Percentiles rank a stretch among this genome's conserved stretches.
phyloP scores from a whole-genome alignment of 371 early-diverging fungal genomes.

The Mucor indicus region DNA sequence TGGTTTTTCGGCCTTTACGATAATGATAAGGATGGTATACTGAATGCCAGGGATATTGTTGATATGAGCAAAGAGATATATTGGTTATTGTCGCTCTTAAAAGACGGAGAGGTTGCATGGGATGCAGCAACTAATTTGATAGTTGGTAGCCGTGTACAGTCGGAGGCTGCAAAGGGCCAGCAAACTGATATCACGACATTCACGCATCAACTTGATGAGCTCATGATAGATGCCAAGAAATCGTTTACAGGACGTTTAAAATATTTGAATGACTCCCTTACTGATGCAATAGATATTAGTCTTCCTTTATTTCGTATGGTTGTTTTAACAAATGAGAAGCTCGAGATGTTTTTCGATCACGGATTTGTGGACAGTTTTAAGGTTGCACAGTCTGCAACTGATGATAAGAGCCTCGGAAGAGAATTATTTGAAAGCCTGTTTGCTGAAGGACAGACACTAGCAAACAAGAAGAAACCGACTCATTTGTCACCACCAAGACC shows the following conservation, averaged over 20 bases:
- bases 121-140: constrained; percentile 24
- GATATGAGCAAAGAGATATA: constrained; percentile 81
- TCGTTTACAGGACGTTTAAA: constrained; percentile 14
- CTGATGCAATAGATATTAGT: constrained; percentile 16
- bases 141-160: constrained; percentile 46
- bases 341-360: constrained; percentile 68
- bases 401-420: constrained; percentile 40
- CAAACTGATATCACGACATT: constrained; percentile 13
- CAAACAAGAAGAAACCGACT: too few relatives aligned
- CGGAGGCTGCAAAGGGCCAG: constrained; percentile 38
- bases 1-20: constrained; percentile 82
- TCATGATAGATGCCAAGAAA: constrained; percentile 22
- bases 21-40: constrained; percentile 55
- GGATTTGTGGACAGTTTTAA: constrained; percentile 62
- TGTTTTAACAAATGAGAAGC: constrained; percentile 58
- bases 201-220: constrained; percentile 14
- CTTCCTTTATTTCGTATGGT: constrained; percentile 52
- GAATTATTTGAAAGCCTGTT: constrained; percentile 56
- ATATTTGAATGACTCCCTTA: constrained; percentile 22
- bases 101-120: constrained; percentile 23
- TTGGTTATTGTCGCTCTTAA: constrained; percentile 42
- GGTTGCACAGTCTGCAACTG: constrained; percentile 56
- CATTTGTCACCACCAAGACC: background rate
- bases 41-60: constrained; percentile 73
- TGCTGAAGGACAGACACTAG: constrained; percentile 49